Conservation (phyloP, 352 stramenopile species). For the Globisporangium abappressorium region DNA sequence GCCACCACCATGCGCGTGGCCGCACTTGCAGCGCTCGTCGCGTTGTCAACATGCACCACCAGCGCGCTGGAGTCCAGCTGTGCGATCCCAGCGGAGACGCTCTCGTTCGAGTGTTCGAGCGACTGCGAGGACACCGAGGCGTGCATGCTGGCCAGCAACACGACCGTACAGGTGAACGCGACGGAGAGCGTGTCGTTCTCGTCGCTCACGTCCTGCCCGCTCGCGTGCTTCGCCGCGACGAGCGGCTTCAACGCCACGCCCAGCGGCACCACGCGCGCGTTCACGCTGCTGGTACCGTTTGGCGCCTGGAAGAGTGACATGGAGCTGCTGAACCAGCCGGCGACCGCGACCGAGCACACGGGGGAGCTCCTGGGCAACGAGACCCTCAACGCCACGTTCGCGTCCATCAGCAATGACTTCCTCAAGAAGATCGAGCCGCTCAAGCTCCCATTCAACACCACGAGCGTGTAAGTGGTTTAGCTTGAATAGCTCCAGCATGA, state of each 20-base stretch:
- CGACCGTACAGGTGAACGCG: neutral
- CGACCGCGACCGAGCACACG: neutral
- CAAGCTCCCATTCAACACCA: neutral
- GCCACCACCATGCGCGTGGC: neutral
- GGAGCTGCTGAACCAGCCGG: neutral
- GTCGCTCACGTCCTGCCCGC: neutral
- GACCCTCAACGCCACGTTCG: neutral
- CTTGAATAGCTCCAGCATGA: too few species aligned
- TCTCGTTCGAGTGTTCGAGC: conserved; percentile 5
- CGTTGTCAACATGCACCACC: neutral
- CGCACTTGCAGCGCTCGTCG: neutral
- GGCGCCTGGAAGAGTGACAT: conserved; percentile 1
- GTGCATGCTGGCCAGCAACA: neutral
- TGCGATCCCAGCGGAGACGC: neutral
- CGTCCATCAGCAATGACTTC: neutral
- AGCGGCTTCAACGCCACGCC: conserved; percentile 1
- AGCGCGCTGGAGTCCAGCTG: neutral
- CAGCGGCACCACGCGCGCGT: neutral
- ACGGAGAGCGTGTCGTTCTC: neutral
- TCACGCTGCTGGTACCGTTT: neutral
- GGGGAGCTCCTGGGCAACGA: neutral
- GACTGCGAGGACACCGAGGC: neutral
- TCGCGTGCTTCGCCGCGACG: conserved; percentile 1
- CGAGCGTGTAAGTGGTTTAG: neutral
- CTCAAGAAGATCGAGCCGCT: conserved; percentile 1